Conservation (phyloP, 2,329 filamentous ascomycete species). For the Verticillium albo-atrum region DNA sequence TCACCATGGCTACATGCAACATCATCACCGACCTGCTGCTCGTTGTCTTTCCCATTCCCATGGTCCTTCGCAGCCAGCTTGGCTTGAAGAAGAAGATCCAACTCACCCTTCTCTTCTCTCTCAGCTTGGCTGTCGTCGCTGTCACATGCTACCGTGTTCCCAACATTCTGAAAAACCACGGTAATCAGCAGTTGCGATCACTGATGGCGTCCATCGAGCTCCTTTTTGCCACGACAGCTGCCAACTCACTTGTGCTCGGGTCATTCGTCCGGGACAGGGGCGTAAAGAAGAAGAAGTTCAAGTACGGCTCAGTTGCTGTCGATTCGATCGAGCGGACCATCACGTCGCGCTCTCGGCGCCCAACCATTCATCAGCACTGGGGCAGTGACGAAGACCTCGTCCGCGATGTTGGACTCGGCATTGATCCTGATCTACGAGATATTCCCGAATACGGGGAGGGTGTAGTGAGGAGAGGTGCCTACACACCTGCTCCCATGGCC, state of each 20-base stretch:
- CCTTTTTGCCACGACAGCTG: conserved; percentile 78
- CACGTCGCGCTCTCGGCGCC: conserved; percentile 34
- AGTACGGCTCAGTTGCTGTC: conserved; percentile 54
- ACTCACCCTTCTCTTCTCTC: conserved; percentile 74
- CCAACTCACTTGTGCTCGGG: conserved; percentile 85
- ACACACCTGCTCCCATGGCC: conserved; percentile 30
- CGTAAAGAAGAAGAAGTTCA: conserved; percentile 83
- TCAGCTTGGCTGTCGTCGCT: conserved; percentile 74
- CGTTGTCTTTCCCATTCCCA: conserved; percentile 82
- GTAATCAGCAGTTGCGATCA: conserved; percentile 81
- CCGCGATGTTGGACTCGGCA: conserved; percentile 69
- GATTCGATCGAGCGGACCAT: conserved; percentile 54
- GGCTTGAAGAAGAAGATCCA: conserved; percentile 71
- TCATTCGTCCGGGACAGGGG: conserved; percentile 90
- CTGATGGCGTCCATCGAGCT: conserved; percentile 88
- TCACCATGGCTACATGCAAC: conserved; percentile 87
- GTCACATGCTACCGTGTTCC: conserved; percentile 81
- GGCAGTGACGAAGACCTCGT: conserved; percentile 92
- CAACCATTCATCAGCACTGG: conserved; percentile 62
- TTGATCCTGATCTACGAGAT: conserved; percentile 47
- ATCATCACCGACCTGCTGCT: conserved; percentile 85
- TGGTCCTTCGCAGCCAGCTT: conserved; percentile 79
- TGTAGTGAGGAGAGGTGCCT: conserved; percentile 18
- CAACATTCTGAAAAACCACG: conserved; percentile 64
- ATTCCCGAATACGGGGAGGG: conserved; percentile 15